Conservation (phyloP, 148 eudicot genomes). For the Rhododendron williamsianum region DNA sequence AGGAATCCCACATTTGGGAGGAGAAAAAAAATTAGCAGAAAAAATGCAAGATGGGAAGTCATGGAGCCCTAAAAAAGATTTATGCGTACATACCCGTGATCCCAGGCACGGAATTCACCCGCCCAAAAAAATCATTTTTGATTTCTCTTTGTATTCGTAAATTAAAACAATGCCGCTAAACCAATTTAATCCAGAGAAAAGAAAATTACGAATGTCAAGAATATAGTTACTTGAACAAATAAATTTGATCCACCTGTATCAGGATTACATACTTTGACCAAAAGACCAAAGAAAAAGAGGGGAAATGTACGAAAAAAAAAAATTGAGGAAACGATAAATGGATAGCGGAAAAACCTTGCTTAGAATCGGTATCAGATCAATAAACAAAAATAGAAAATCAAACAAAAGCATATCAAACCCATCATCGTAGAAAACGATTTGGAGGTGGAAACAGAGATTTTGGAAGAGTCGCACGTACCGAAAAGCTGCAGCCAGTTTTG, state of each 20-base stretch:
- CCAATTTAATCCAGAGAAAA: not conserved
- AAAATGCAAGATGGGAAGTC: not conserved
- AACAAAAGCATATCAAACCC: not conserved
- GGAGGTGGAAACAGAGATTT: not conserved
- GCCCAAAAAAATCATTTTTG: not conserved
- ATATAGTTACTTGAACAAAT: not conserved
- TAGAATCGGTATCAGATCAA: not conserved
- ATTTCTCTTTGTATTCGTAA: not conserved
- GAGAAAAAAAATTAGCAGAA: constrained; percentile 3
- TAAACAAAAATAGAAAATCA: not conserved
- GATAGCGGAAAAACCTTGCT: not conserved
- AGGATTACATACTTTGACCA: not conserved
- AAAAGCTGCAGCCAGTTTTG: not conserved
- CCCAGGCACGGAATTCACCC: not conserved
- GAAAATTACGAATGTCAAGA: not conserved
- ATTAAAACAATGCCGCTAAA: not conserved
- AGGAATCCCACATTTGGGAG: not conserved
- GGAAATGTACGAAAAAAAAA: too few relatives aligned
- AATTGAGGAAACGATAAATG: not conserved
- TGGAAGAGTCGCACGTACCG: not conserved
- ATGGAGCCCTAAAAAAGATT: not conserved
- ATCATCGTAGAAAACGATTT: not conserved
- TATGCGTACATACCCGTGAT: not conserved
- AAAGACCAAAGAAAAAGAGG: not conserved
- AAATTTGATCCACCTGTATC: not conserved